Conservation (phyloP, 257 asterid genomes). For the Primulina eburnea region DNA sequence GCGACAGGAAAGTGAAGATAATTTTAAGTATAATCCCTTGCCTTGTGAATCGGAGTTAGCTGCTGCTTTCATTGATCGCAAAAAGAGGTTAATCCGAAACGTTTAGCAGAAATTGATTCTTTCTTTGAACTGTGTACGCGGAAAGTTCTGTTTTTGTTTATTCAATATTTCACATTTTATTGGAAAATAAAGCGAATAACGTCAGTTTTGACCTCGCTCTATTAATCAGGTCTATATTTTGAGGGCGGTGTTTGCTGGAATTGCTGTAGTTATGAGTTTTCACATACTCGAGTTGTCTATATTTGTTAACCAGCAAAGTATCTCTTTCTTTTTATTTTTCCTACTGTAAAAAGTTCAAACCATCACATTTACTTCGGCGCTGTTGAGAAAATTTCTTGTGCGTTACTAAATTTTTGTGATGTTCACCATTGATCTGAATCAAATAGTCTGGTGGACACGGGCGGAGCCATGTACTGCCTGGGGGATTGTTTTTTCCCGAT, state of each 20-base stretch:
- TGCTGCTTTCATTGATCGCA: conserved; percentile 74
- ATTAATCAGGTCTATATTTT: neutral
- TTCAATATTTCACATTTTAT: neutral
- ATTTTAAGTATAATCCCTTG: conserved; percentile 29
- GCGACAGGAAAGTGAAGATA: conserved; percentile 43
- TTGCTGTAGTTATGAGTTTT: neutral
- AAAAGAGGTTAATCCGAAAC: conserved; percentile 47
- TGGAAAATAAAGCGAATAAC: neutral
- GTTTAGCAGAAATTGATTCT: conserved; percentile 3
- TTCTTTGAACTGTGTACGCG: conserved; percentile 1
- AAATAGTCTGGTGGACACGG: neutral
- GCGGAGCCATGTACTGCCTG: too few relatives aligned
- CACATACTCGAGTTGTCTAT: neutral
- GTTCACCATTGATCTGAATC: neutral
- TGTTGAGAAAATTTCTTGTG: neutral
- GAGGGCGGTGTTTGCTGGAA: neutral
- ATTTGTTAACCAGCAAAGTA: neutral
- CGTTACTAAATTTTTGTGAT: neutral
- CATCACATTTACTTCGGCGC: neutral
- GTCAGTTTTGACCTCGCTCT: neutral
- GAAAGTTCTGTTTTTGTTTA: neutral
- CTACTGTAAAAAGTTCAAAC: neutral
- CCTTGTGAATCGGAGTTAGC: conserved; percentile 69
- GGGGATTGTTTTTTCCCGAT: too few relatives aligned
- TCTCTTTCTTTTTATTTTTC: too few relatives aligned